Evolutionary conservation across 768 basidiomycete species (phyloP), one percentile per base, ranked within the genome.

Genomic region (Hygrophorus pudorinus): DNA sequence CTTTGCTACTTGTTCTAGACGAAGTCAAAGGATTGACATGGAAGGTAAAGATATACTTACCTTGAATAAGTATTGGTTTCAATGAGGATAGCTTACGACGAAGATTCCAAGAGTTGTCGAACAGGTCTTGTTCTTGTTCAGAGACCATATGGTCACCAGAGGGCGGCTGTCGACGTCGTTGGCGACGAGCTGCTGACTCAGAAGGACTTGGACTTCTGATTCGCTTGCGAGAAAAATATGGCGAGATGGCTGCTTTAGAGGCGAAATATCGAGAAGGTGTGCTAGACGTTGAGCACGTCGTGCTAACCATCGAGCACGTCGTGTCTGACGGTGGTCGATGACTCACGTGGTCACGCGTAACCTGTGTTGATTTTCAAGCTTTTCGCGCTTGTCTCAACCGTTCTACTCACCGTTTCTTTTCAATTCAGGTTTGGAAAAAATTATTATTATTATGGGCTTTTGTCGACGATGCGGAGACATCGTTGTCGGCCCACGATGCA

Each of bases 381-480:
- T 7, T 24, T 24, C n/a, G 7, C 24, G 7, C 4, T 7, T 24
- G 24, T 24, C 7, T 24, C 4, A 24, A 24, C 24, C 24, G 24
- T 24, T 34, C 33, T 10, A 13, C 33, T 13, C 16, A 17, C 33
- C 16, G 16, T 13, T 13, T 34, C 9, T 34, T 17, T 34, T 32
- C 8, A 32, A 32, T 32, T 32, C 31, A 13, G 13, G 16, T 34
- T 17, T 17, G 5, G 9, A 13, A 34, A 13, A 24, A 3, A 12
- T 5, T 38, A 38, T 38, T 38, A 17, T 35, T n/a, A 30, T 41
- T 17, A 90, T 90, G 87, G 83, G 82, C 17, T 90, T 90, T 56
- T 91, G 88, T 65, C 74, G 84, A 47, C 71, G 85, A 58, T 91
- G 87, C 56, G 88, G 87, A 46, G 83, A 89, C 50, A 87, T 91